Percentiles rank a stretch among this genome's conserved stretches.
Evolutionary conservation across 208 protist species (phyloP).

Genomic region (Acanthamoeba divionensis): DNA sequence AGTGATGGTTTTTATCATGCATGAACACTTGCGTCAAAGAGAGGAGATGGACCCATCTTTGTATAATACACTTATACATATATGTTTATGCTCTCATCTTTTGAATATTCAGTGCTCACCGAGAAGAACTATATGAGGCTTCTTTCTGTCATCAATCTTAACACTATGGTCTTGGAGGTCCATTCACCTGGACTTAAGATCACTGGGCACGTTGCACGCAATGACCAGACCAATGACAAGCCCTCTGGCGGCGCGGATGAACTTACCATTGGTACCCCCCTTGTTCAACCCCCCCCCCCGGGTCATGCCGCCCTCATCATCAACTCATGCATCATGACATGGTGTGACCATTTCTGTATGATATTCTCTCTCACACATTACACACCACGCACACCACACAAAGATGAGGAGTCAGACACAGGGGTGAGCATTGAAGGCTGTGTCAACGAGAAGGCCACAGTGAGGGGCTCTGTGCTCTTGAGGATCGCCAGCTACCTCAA

Average conservation of each 20-base stretch:
- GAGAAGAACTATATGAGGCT: slow-evolving; percentile 51
- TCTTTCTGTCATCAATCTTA: slow-evolving; percentile 36
- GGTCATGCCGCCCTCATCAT: no score
- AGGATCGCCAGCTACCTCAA: slow-evolving; percentile 38
- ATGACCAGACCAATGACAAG: no score
- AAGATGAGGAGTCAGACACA: slow-evolving; percentile 35
- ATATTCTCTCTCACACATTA: no score
- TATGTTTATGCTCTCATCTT: background rate
- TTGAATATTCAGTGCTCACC: background rate
- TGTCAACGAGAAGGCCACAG: slow-evolving; percentile 23
- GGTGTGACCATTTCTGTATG: no score
- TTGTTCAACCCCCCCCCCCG: no score
- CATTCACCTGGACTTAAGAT: background rate
- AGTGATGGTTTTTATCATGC: background rate
- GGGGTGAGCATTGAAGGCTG: slow-evolving; percentile 3
- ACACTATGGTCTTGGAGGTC: slow-evolving; percentile 29
- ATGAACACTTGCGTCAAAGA: background rate
- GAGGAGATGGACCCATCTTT: no score
- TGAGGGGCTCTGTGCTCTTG: background rate
- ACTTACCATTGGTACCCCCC: no score
- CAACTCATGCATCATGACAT: no score
- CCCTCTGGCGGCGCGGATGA: no score
- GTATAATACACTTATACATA: background rate
- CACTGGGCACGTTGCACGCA: background rate
- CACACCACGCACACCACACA: no score